Conservation (phyloP, 1,284 basidiomycete genomes). For the Ceratobasidium sp. region DNA sequence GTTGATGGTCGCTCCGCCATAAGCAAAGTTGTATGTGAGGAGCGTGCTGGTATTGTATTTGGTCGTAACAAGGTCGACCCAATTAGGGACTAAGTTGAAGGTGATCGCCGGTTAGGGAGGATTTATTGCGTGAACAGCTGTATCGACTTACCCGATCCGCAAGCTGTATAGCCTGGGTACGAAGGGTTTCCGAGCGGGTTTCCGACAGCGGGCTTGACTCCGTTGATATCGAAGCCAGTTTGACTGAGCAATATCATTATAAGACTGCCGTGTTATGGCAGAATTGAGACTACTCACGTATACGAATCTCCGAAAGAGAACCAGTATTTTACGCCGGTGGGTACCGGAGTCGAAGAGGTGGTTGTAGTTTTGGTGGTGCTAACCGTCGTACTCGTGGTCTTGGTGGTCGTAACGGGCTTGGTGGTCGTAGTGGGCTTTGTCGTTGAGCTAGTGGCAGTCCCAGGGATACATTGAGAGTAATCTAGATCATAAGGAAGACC, state of each 20-base stretch:
- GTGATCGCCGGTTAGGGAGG: background rate
- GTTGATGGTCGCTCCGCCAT: constrained; percentile 74
- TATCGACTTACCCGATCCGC: constrained; percentile 44
- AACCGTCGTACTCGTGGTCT: constrained; percentile 28
- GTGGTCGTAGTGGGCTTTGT: constrained; percentile 38
- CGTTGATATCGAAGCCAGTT: constrained; percentile 42
- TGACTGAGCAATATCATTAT: background rate
- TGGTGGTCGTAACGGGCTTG: constrained; percentile 29
- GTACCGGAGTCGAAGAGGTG: constrained; percentile 24
- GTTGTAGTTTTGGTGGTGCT: constrained; percentile 37
- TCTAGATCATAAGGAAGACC: constrained; percentile 12
- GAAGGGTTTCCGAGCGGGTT: constrained; percentile 46
- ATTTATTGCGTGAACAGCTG: no score
- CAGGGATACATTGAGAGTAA: constrained; percentile 42
- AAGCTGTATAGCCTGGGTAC: constrained; percentile 48
- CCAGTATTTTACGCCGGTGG: constrained; percentile 46
- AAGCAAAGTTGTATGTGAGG: constrained; percentile 67
- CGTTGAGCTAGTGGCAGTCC: constrained; percentile 13
- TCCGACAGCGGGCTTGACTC: constrained; percentile 35
- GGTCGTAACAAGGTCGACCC: constrained; percentile 47
- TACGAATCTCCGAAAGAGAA: constrained; percentile 50
- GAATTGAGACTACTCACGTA: constrained; percentile 21
- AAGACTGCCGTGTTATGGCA: background rate
- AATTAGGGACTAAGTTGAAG: constrained; percentile 44
- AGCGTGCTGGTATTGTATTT: constrained; percentile 48